Evolutionary conservation across 371 early-diverging fungal species (phyloP).

Genomic region (Chytridiales sp.): DNA sequence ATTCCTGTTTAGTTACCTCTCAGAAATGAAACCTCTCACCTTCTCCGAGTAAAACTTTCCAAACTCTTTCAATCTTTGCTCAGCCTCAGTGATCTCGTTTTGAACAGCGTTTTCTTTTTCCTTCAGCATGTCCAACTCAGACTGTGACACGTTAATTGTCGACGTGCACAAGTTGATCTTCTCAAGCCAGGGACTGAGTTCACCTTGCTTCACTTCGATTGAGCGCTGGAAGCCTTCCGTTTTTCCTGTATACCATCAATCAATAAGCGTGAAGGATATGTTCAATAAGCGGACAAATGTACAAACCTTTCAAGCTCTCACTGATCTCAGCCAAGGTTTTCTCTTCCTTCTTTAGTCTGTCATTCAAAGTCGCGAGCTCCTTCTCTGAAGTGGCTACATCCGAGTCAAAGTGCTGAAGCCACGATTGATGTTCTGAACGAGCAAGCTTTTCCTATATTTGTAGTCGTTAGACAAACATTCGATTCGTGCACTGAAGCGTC

Average conservation of each 20-base stretch:
- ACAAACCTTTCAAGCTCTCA: slow-evolving; percentile 68
- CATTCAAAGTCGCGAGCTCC: slow-evolving; percentile 65
- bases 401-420: slow-evolving; percentile 40
- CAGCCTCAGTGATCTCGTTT: slow-evolving; percentile 47
- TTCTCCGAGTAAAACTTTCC: slow-evolving; percentile 31
- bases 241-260: slow-evolving; percentile 39
- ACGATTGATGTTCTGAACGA: slow-evolving; percentile 30
- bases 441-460: slow-evolving; percentile 26
- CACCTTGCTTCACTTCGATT: slow-evolving; percentile 38
- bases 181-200: slow-evolving; percentile 41
- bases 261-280: neutral
- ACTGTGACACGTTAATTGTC: slow-evolving; percentile 64
- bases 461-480: neutral
- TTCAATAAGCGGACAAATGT: neutral
- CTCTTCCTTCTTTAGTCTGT: slow-evolving; percentile 65
- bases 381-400: slow-evolving; percentile 28
- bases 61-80: slow-evolving; percentile 52
- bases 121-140: slow-evolving; percentile 60
- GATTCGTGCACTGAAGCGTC: neutral
- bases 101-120: slow-evolving; percentile 17
- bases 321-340: slow-evolving; percentile 72
- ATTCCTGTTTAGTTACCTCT: neutral
- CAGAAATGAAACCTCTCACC: slow-evolving; percentile 10
- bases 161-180: slow-evolving; percentile 33
- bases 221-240: slow-evolving; percentile 25